Conservation (phyloP, 768 basidiomycete genomes). For the Calocera viscosa region DNA sequence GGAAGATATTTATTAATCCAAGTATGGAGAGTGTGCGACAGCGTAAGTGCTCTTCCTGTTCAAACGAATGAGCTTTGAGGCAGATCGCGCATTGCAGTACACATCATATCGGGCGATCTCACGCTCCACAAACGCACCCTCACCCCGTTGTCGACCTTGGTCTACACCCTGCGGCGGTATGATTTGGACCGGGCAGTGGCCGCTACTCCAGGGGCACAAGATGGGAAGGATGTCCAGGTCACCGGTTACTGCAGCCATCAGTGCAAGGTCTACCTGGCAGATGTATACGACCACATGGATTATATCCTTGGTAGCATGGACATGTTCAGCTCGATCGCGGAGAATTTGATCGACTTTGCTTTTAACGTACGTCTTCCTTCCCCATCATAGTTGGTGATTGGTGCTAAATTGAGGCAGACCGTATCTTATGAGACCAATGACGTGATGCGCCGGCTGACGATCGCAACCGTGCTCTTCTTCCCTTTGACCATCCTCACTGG, state of each 20-base stretch:
- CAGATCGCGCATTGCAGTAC: conserved; percentile 35
- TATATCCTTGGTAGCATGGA: conserved; percentile 56
- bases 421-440: too few relatives aligned
- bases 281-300: conserved; percentile 66
- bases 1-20: conserved; percentile 45
- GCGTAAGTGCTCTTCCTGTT: conserved; percentile 30
- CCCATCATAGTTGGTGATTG: too few relatives aligned
- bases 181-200: conserved; percentile 49
- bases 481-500: too few relatives aligned
- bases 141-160: conserved; percentile 53
- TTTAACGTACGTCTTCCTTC: conserved; percentile 45
- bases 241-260: conserved; percentile 57
- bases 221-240: conserved; percentile 27
- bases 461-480: too few relatives aligned
- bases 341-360: conserved; percentile 59
- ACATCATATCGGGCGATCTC: conserved; percentile 65
- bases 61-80: conserved; percentile 10
- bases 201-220: conserved; percentile 18
- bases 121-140: conserved; percentile 61
- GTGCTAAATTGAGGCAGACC: too few relatives aligned
- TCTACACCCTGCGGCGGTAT: conserved; percentile 56
- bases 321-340: conserved; percentile 56
- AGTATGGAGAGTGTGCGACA: conserved; percentile 47
- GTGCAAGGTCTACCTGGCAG: conserved; percentile 56
- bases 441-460: too few relatives aligned